Base-by-base conservation (phyloP, 208 protist species). In the Trypanosoma theileri region DNA sequence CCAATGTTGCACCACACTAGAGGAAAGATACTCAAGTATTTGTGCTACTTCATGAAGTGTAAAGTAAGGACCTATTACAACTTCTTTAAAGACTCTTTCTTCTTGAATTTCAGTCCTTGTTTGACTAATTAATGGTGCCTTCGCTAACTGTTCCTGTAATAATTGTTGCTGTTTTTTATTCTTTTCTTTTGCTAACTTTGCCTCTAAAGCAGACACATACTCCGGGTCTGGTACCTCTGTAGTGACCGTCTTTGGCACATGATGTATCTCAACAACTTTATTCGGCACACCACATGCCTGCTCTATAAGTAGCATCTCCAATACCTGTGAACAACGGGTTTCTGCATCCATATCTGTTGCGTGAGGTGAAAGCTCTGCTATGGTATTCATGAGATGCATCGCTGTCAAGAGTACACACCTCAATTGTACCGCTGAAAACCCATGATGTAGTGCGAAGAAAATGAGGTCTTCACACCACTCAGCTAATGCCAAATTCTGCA, bases 391-490 rank as follows among this genome's bases (percentile, higher is more conserved):
- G 28, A 88, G 65, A 17, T 80, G 73, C 51, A 90, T 67, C 26
- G 79, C 79, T 31, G 84, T 72, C 3, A 92, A 77, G 48, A 95
- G 69, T 10, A 95, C 58, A 57, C 80, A 88, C 53, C 84, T 86
- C 52, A 77, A 65, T 78, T 95, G 89, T 54, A 74, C 64, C 7
- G 65, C 65, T 9, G 71, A 83, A 64, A 91, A 93, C 31, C 66
- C 75, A 11, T 70, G 66, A 31, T 70, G 66, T 4, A 64, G 42
- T 0, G 80, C 62, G 35, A 92, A 91, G 19, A 77, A 53, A 21
- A 92, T 69, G 8, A 86, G 45, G 19, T 89, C 86, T 60, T 89
- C 81, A 45, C 89, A 86, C 89, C 89, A 95, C 66, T 92, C 84
- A 8, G 87, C 53, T 35, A 95, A 17, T 17, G 77, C 72, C 28